Conservation (phyloP, 768 basidiomycete genomes). For the Suillus bovinus region DNA sequence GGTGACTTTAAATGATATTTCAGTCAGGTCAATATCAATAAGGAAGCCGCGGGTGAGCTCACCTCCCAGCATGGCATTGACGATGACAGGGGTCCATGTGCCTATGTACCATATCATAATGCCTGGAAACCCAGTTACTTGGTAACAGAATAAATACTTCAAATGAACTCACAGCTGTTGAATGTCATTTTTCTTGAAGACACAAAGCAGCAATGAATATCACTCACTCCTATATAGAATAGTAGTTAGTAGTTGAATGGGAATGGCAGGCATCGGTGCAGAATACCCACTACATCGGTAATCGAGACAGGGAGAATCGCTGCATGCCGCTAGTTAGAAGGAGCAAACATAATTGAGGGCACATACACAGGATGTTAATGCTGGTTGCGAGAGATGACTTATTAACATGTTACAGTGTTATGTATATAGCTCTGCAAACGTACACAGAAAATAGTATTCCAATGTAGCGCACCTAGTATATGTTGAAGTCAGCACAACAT, state of each 20-base stretch:
- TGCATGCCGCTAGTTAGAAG: not conserved
- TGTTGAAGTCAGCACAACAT: not conserved
- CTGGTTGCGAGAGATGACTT: not conserved
- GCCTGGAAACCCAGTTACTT: not conserved
- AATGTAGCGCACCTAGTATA: not conserved
- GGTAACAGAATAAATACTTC: too few species aligned
- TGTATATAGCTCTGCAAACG: not conserved
- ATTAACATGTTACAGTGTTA: not conserved
- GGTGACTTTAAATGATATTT: too few species aligned
- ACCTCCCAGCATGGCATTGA: not conserved
- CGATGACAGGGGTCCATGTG: not conserved
- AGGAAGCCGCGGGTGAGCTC: not conserved
- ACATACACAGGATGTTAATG: not conserved
- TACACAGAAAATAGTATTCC: not conserved
- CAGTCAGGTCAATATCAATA: too few species aligned
- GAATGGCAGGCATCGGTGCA: not conserved
- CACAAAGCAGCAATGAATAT: not conserved
- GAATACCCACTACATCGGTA: not conserved
- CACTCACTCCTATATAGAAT: not conserved
- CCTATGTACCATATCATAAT: not conserved
- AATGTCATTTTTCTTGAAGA: too few species aligned
- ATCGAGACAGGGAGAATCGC: not conserved
- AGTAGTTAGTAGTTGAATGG: not conserved
- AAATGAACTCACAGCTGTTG: too few species aligned
- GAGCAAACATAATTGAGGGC: not conserved